phyloP scores from a whole-genome alignment of 2,329 filamentous ascomycete genomes.

The Cordyceps tenuipes region DNA sequence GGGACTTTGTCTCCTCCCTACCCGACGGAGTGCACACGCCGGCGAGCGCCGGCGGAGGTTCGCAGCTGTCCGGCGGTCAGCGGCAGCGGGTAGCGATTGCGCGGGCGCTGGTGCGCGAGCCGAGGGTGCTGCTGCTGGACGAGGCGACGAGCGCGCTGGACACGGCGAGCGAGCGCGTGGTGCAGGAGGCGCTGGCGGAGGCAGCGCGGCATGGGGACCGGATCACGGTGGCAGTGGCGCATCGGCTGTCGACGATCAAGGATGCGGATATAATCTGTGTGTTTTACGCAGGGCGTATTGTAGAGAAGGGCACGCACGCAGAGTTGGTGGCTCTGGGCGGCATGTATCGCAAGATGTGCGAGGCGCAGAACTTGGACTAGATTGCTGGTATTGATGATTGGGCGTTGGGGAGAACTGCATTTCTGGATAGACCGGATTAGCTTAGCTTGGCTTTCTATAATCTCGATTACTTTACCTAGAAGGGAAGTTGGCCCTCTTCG shows the following conservation, averaged over 20 bases:
- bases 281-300: slow-evolving; percentile 46
- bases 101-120: slow-evolving; percentile 78
- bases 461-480: no score
- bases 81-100: slow-evolving; percentile 92
- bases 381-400: not conserved
- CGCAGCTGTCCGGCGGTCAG: slow-evolving; percentile 81
- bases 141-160: slow-evolving; percentile 89
- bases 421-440: not conserved
- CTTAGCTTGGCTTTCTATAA: no score
- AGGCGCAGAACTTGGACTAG: slow-evolving; percentile 23
- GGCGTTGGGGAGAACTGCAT: not conserved
- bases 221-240: slow-evolving; percentile 90
- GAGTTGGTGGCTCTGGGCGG: slow-evolving; percentile 42
- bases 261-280: slow-evolving; percentile 54
- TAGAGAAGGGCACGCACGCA: slow-evolving; percentile 49
- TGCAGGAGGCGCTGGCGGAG: slow-evolving; percentile 73
- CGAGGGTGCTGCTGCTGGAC: slow-evolving; percentile 87
- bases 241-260: slow-evolving; percentile 86
- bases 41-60: slow-evolving; percentile 67
- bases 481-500: no score
- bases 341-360: slow-evolving; percentile 43
- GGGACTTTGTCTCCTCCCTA: slow-evolving; percentile 63
- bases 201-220: slow-evolving; percentile 71
- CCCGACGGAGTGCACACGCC: slow-evolving; percentile 85
- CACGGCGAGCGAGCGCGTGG: slow-evolving; percentile 88